These are phyloP conservation scores for Lichtheimia ramosa DNA, from an alignment of 371 early-diverging fungal genomes.

Conservation along the genomic window DNA sequence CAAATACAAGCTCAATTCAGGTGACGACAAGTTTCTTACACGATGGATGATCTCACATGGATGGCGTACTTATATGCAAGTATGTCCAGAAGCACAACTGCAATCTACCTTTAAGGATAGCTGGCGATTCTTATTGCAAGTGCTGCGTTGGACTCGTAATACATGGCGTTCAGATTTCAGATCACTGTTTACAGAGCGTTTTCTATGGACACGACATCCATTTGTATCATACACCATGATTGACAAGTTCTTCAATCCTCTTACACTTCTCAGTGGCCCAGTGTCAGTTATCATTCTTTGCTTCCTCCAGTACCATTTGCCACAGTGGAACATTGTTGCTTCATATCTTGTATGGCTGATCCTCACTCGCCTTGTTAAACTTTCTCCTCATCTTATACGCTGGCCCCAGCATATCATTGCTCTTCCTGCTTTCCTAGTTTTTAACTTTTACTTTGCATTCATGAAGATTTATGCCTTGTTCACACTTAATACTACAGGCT, in stretches of 20 bases:
- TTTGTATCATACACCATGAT: constrained; percentile 77
- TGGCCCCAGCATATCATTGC: constrained; percentile 67
- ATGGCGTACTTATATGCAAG: constrained; percentile 73
- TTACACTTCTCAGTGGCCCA: constrained; percentile 73
- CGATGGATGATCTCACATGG: constrained; percentile 76
- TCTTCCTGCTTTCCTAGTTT: constrained; percentile 68
- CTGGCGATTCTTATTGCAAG: constrained; percentile 75
- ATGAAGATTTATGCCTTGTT: constrained; percentile 74
- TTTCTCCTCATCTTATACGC: constrained; percentile 66
- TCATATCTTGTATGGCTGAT: constrained; percentile 69
- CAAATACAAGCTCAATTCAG: constrained; percentile 73
- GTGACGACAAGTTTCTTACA: constrained; percentile 79
- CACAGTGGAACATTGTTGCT: constrained; percentile 60
- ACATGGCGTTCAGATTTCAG: constrained; percentile 77
- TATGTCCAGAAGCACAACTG: constrained; percentile 72
- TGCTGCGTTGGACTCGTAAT: constrained; percentile 76
- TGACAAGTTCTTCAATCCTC: constrained; percentile 75
- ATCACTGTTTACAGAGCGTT: constrained; percentile 63
- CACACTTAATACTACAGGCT: constrained; percentile 70
- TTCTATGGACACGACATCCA: constrained; percentile 68
- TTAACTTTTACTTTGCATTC: constrained; percentile 72
- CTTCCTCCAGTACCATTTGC: constrained; percentile 31
- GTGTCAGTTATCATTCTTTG: constrained; percentile 54
- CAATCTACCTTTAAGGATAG: constrained; percentile 77
- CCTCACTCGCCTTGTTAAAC: constrained; percentile 69